Evolutionary conservation across 768 basidiomycete genomes (phyloP), one percentile per base, ranked within the genome.

Genomic region (Pleurotus djamor): DNA sequence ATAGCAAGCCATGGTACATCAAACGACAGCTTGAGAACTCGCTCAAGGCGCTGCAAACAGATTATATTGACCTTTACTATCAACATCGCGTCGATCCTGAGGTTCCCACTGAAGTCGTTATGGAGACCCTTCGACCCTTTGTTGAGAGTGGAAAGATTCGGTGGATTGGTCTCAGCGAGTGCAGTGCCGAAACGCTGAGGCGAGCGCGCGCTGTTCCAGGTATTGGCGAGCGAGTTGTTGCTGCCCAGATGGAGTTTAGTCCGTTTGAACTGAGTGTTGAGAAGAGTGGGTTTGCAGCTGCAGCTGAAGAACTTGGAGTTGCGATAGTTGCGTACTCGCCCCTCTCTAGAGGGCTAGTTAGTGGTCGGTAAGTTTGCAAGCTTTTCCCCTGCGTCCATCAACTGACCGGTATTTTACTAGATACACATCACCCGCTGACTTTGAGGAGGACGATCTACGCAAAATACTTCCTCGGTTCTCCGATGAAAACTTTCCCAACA

Each of bases 401-500:
- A 43, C 41, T 43, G 41, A 43, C 1, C 4, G 41, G 9, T 43
- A 4, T 9, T n/a, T 4, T 9, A 3, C 21, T 43, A 59, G 62
- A 43, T 63, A 72, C 67, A 73, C 66, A 58, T 70, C 71, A 12
- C 68, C 68, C 1, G 72, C 70, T 12, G 76, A 76, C 55, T 75
- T 78, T 43, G 72, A 68, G 17, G 64, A 67, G 58, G 65, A 59
- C 14, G 77, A 78, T 57, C 69, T 72, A 38, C 62, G 77, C 6
- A 65, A 67, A 8, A 56, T 61, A 28, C 58, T 75, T 32, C 74
- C 74, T 28, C 62, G 67, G 48, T 70, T 68, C 58, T 71, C 70
- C 10, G 64, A 66, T 55, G 77, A 77, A 61, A 81, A 79, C 64
- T 81, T 82, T 65, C 75, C 75, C 0, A 77, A 72, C 54, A 74